Evolutionary conservation across 192 early-diverging fungal genomes (phyloP).

Genomic region (Entomortierella beljakovae): DNA sequence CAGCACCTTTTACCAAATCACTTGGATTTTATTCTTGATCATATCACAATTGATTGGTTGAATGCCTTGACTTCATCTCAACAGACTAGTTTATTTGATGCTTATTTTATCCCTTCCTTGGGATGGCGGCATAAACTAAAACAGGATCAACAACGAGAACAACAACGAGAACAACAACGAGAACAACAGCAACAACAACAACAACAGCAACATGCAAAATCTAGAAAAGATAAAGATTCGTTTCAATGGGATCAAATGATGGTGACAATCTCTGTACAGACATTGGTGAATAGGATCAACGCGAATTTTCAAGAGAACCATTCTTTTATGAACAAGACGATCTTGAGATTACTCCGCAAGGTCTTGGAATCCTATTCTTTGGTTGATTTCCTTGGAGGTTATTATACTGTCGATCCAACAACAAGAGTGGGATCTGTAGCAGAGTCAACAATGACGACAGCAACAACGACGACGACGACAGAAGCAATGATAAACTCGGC

Average conservation of each 20-base stretch:
- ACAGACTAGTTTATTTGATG: constrained; percentile 31
- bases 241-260: background rate
- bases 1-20: constrained; percentile 27
- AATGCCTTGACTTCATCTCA: constrained; percentile 25
- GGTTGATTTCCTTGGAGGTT: constrained; percentile 15
- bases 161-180: too few relatives aligned
- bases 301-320: constrained; percentile 35
- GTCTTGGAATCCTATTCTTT: constrained; percentile 10
- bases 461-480: background rate
- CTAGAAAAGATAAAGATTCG: background rate
- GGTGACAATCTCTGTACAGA: constrained; percentile 26
- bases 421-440: too few relatives aligned
- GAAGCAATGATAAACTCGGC: background rate
- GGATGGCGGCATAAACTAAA: background rate
- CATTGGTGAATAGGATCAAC: constrained; percentile 24
- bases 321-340: constrained; percentile 37
- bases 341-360: constrained; percentile 24
- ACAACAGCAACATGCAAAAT: background rate
- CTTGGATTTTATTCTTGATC: constrained; percentile 42
- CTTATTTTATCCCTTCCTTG: constrained; percentile 20
- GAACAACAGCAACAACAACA: background rate
- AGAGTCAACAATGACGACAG: background rate
- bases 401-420: background rate
- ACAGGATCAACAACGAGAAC: too few relatives aligned
- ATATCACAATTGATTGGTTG: constrained; percentile 41